Evolutionary conservation across 1,284 basidiomycete species (phyloP).

Genomic region (Hortiboletus rubellus): DNA sequence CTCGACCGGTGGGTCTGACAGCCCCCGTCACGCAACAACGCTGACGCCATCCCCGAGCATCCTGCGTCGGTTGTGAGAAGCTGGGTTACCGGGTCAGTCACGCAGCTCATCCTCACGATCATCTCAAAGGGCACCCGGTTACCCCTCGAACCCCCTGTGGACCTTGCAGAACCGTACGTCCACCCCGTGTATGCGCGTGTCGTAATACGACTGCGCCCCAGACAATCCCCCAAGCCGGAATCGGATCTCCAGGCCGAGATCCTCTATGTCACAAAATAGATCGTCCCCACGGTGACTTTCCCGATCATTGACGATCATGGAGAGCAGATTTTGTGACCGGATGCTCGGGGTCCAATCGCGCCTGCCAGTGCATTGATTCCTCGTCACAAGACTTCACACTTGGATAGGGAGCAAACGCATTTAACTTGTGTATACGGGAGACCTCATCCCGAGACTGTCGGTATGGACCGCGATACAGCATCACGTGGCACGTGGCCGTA

Average conservation of each 20-base stretch:
- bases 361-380: constrained; percentile 38
- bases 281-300: constrained; percentile 90
- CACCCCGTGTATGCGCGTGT: not conserved
- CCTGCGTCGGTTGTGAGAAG: too few species aligned
- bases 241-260: constrained; percentile 95
- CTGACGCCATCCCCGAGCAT: too few species aligned
- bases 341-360: constrained; percentile 60
- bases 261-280: constrained; percentile 96
- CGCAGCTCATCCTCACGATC: constrained; percentile 92
- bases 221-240: constrained; percentile 68
- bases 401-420: too few species aligned
- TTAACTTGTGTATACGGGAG: too few species aligned
- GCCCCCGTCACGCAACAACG: too few species aligned
- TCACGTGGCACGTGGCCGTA: too few species aligned
- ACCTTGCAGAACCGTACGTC: constrained; percentile 51
- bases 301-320: constrained; percentile 51
- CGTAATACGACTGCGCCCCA: constrained; percentile 24
- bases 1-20: too few species aligned
- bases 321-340: constrained; percentile 69
- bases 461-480: too few species aligned
- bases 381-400: constrained; percentile 93
- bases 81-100: constrained; percentile 66
- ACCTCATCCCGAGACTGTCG: too few species aligned
- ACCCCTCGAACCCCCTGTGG: constrained; percentile 65
- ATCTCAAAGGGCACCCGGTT: constrained; percentile 76